Percentiles rank a stretch among this genome's conserved stretches.
phyloP scores from a whole-genome alignment of 495 filamentous ascomycete genomes.

The Pseudevernia furfuracea region DNA sequence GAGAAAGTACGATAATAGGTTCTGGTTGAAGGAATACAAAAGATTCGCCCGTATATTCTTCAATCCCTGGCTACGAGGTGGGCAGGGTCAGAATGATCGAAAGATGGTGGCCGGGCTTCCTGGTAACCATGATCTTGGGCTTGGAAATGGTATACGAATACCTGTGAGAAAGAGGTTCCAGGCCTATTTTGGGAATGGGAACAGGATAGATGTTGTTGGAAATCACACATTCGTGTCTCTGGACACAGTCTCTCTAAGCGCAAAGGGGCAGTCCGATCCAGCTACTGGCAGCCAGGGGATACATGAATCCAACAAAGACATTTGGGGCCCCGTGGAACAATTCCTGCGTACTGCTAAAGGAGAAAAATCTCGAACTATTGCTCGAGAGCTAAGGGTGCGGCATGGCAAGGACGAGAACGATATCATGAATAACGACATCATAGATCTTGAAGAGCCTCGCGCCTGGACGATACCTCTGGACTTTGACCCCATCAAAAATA shows the following conservation, averaged over 20 bases:
- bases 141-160: conserved; percentile 73
- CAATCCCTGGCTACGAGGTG: conserved; percentile 44
- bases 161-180: conserved; percentile 75
- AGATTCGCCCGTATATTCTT: conserved; percentile 76
- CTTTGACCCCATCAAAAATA: neutral
- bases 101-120: conserved; percentile 76
- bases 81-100: conserved; percentile 31
- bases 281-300: conserved; percentile 38
- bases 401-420: conserved; percentile 39
- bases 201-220: conserved; percentile 78
- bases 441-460: conserved; percentile 20
- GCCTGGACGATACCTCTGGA: conserved; percentile 8
- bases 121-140: conserved; percentile 96
- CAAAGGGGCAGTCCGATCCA: conserved; percentile 49
- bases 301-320: conserved; percentile 41
- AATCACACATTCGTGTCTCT: conserved; percentile 95
- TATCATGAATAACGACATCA: conserved; percentile 42
- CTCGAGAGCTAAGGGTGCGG: conserved; percentile 36
- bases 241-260: conserved; percentile 80
- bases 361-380: conserved; percentile 38
- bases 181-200: conserved; percentile 81
- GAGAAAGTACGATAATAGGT: conserved; percentile 64
- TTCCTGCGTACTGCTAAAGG: conserved; percentile 61
- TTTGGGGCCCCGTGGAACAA: conserved; percentile 68
- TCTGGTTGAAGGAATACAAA: conserved; percentile 75